These are phyloP conservation scores for Xylaria scruposa DNA, from an alignment of 495 filamentous ascomycete genomes.

Conservation along the genomic window DNA sequence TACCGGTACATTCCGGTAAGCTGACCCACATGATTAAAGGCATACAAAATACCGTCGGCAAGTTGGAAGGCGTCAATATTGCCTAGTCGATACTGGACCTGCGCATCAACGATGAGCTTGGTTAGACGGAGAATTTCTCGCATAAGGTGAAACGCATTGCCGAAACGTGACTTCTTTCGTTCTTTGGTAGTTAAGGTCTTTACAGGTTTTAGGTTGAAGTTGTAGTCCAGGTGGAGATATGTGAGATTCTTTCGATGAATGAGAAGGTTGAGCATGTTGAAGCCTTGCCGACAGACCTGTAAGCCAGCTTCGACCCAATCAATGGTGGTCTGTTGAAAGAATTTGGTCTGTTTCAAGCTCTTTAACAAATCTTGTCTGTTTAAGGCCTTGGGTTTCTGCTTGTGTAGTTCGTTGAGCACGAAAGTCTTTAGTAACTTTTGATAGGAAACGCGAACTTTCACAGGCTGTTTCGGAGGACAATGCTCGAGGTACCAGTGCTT, in stretches of 20 bases:
- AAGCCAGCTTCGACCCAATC: slow-evolving; percentile 99
- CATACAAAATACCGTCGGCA: slow-evolving; percentile 97
- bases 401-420: slow-evolving; percentile 96
- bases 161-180: slow-evolving; percentile 98
- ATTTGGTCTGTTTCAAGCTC: slow-evolving; percentile 93
- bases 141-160: slow-evolving; percentile 99
- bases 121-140: slow-evolving; percentile 97
- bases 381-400: slow-evolving; percentile 90
- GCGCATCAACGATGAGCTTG: slow-evolving; percentile 97
- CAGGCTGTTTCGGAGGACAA: slow-evolving; percentile 84
- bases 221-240: slow-evolving; percentile 98
- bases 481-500: slow-evolving; percentile 99
- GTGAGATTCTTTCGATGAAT: slow-evolving; percentile 99
- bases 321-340: slow-evolving; percentile 99
- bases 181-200: slow-evolving; percentile 99
- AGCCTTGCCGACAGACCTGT: slow-evolving; percentile 97
- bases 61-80: slow-evolving; percentile 99
- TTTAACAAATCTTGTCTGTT: slow-evolving; percentile 92
- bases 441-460: slow-evolving; percentile 99
- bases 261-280: slow-evolving; percentile 98
- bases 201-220: slow-evolving; percentile 99
- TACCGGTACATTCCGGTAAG: slow-evolving; percentile 99
- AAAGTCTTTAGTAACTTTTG: slow-evolving; percentile 97
- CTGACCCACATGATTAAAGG: slow-evolving; percentile 99
- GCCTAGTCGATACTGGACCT: slow-evolving; percentile 96